Evolutionary conservation across 495 filamentous ascomycete genomes (phyloP), one percentile per base, ranked within the genome.

Genomic region (Trypethelium eluteriae): DNA sequence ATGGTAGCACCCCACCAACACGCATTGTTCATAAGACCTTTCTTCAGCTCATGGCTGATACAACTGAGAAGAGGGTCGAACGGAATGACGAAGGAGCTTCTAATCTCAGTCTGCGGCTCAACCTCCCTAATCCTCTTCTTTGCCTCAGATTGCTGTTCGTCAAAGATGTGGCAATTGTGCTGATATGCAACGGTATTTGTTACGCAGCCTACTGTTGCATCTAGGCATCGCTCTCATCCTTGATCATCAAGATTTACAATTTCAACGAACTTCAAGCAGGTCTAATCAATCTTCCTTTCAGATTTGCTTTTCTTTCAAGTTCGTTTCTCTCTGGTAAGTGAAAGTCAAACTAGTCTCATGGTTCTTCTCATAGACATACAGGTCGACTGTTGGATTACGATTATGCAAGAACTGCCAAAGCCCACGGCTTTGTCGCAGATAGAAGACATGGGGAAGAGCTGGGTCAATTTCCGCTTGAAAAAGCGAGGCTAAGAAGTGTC

Each of bases 1-100:
- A 91, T 73, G 89, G 89, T 12, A 35, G 25, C 10, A 6, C 36
- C 41, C 41, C 7, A 7, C 41, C 41, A 14, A 7, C 41, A 44
- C 6, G 14, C 7, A 7, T 7, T 44, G 7, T 44, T 14, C 41
- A 14, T 7, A 7, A 7, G 41, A 7, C 41, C 41, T 7, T 44
- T 44, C 41, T 14, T 14, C 7, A 14, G 14, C 6, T 44, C 41
- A 44, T 44, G 41, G 25, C 25, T 25, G 25, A 25, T 44, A 14
- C 14, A 7, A 44, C 41, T 44, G 41, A 14, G 14, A 44, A 14
- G 41, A 44, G 7, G 14, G 41, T 44, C 7, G 36, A 9, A 7
- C 18, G 2, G 25, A 53, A 1, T 5, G 16, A 18, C 16, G n/a
- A 18, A 11, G 25, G 49, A 5, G 9, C 16, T 18, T 53, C 49